A percentile compares a stretch with the other conserved stretches of the same genome.
Conservation (phyloP, 768 basidiomycete species). For the Hericium erinaceus region DNA sequence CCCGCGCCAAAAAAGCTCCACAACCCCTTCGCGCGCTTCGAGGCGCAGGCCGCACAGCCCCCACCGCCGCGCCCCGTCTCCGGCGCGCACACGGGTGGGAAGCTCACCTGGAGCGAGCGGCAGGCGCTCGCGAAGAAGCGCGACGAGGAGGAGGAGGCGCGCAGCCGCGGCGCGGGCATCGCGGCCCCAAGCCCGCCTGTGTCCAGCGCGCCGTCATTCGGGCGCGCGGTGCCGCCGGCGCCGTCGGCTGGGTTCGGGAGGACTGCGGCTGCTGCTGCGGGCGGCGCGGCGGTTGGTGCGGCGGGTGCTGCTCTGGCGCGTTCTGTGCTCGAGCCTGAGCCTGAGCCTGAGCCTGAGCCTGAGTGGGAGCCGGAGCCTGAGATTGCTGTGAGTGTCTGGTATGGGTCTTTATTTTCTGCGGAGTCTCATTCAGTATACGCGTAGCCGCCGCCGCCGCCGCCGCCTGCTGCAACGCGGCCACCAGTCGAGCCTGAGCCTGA, state of each 20-base stretch:
- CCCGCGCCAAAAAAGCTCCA: conserved; percentile 79
- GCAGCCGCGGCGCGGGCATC: conserved; percentile 49
- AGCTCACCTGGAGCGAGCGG: conserved; percentile 89
- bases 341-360: conserved; percentile 1
- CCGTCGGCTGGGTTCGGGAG: conserved; percentile 1
- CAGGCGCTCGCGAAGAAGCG: conserved; percentile 89
- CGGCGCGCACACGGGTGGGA: conserved; percentile 37
- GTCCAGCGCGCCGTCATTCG: conserved; percentile 9
- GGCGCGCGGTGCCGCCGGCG: conserved; percentile 4
- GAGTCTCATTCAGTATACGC: conserved; percentile 9
- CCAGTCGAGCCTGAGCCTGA: conserved; percentile 23
- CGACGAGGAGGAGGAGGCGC: conserved; percentile 64
- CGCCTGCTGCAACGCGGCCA: conserved; percentile 11
- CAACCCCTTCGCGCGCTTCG: conserved; percentile 68
- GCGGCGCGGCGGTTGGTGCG: conserved; percentile 1
- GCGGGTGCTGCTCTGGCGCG: background rate
- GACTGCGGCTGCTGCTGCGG: conserved; percentile 31
- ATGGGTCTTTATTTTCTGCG: background rate
- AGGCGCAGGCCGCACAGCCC: conserved; percentile 22
- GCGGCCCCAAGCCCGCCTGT: conserved; percentile 22
- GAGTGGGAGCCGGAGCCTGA: conserved; percentile 1
- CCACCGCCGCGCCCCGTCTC: conserved; percentile 21
- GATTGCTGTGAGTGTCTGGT: conserved; percentile 1
- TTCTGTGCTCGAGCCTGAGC: background rate
- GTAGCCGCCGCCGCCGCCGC: conserved; percentile 25